Evolutionary conservation across 306 rosid species (phyloP).

Genomic region (Oxytropis ochrocephala): DNA sequence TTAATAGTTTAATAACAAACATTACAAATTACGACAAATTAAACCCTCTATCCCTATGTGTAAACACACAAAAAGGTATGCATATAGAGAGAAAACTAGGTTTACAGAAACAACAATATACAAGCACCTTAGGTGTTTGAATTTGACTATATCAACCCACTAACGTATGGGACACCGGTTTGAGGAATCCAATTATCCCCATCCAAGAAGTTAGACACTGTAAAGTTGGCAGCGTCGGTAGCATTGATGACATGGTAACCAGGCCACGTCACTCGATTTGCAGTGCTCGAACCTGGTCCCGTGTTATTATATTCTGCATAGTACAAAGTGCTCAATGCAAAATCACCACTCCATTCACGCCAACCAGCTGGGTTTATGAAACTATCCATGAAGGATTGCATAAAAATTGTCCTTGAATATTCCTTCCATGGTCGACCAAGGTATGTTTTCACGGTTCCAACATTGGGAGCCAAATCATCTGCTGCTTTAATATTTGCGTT

Average conservation of each 20-base stretch:
- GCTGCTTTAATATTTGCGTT: constrained; percentile 25
- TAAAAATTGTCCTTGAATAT: constrained; percentile 50
- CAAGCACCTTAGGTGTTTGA: neutral
- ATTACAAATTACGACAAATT: no score
- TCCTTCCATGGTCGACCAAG: constrained; percentile 82
- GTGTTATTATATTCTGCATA: constrained; percentile 16
- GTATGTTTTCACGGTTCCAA: constrained; percentile 25
- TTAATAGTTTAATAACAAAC: no score
- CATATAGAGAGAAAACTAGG: no score
- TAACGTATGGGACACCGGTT: constrained; percentile 53
- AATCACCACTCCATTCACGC: constrained; percentile 60
- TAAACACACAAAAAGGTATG: no score
- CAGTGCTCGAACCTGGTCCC: constrained; percentile 50
- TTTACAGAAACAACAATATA: neutral
- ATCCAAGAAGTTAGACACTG: constrained; percentile 43
- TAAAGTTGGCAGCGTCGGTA: constrained; percentile 49
- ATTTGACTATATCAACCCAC: constrained; percentile 6
- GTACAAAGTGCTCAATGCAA: constrained; percentile 47
- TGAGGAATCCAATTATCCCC: constrained; percentile 61
- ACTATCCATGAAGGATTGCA: constrained; percentile 46
- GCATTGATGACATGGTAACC: constrained; percentile 60
- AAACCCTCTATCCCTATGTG: no score
- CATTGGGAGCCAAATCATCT: constrained; percentile 18
- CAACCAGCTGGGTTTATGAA: constrained; percentile 57
- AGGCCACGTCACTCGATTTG: constrained; percentile 49